Conservation (phyloP, 2,329 filamentous ascomycete species). For the Talaromyces sp. region DNA sequence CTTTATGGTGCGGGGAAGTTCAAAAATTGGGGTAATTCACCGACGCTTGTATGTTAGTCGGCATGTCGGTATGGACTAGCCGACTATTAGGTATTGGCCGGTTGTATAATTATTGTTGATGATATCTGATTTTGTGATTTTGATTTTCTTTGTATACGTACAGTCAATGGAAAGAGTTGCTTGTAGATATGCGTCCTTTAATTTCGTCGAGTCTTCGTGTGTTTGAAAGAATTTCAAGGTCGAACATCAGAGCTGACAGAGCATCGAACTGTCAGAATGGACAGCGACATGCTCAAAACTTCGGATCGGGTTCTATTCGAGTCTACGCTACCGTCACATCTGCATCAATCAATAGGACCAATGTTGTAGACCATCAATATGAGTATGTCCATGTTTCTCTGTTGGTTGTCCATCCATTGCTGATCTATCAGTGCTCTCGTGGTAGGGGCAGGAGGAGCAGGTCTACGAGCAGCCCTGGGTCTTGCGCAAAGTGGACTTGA, state of each 20-base stretch:
- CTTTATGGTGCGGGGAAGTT: conserved; percentile 8
- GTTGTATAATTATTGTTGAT: background rate
- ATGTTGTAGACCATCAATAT: conserved; percentile 24
- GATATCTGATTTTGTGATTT: background rate
- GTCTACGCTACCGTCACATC: background rate
- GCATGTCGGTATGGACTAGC: background rate
- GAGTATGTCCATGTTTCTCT: conserved; percentile 22
- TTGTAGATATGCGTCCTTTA: background rate
- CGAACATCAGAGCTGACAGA: background rate
- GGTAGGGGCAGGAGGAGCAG: conserved; percentile 63
- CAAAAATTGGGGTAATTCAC: background rate
- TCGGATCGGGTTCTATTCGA: background rate
- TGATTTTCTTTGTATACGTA: background rate
- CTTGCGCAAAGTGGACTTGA: conserved; percentile 64
- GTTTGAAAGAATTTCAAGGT: background rate
- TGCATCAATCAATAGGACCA: background rate
- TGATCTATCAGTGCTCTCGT: conserved; percentile 67
- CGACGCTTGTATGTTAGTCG: background rate
- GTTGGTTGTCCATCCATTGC: background rate
- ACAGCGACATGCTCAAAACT: background rate
- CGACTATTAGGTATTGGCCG: background rate
- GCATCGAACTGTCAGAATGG: background rate
- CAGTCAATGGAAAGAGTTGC: background rate
- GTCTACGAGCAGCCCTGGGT: conserved; percentile 62
- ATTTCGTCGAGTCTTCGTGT: background rate